Evolutionary conservation across 768 basidiomycete species (phyloP).

Genomic region (Trametes coccinea): DNA sequence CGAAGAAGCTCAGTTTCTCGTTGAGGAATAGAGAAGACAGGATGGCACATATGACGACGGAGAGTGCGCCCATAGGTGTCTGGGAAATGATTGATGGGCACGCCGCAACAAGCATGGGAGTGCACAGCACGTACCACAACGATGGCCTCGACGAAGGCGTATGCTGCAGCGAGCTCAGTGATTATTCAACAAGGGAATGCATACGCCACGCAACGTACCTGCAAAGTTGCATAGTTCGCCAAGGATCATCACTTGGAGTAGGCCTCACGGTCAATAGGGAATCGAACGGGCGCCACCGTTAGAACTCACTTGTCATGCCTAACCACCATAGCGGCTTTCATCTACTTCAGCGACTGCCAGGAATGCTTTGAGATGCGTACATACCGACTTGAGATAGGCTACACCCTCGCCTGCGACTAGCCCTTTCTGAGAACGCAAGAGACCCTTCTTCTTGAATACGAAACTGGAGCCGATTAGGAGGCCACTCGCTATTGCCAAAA

Average conservation of each 20-base stretch:
- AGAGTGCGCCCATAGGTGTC: slow-evolving; percentile 95
- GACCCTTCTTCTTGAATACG: slow-evolving; percentile 97
- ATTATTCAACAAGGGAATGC: slow-evolving; percentile 29
- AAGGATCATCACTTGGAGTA: slow-evolving; percentile 76
- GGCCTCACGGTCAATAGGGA: background rate
- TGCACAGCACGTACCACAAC: slow-evolving; percentile 66
- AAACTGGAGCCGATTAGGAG: slow-evolving; percentile 90
- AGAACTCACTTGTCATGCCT: slow-evolving; percentile 78
- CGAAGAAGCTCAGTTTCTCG: slow-evolving; percentile 92
- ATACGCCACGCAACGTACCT: slow-evolving; percentile 47
- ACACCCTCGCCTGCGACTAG: slow-evolving; percentile 82
- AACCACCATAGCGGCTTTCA: slow-evolving; percentile 85
- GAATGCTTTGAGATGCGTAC: slow-evolving; percentile 31
- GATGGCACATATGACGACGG: slow-evolving; percentile 93
- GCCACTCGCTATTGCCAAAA: slow-evolving; percentile 77
- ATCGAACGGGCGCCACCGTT: too few species aligned
- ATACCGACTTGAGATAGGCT: slow-evolving; percentile 90
- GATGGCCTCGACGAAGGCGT: slow-evolving; percentile 90
- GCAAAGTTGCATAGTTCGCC: slow-evolving; percentile 88
- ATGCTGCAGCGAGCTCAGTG: slow-evolving; percentile 46
- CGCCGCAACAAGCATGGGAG: background rate
- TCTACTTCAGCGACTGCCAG: background rate
- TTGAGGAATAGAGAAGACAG: slow-evolving; percentile 92
- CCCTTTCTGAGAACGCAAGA: slow-evolving; percentile 79
- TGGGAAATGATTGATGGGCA: slow-evolving; percentile 29